Conservation (phyloP, 495 filamentous ascomycete species). For the Podospora anserina region DNA sequence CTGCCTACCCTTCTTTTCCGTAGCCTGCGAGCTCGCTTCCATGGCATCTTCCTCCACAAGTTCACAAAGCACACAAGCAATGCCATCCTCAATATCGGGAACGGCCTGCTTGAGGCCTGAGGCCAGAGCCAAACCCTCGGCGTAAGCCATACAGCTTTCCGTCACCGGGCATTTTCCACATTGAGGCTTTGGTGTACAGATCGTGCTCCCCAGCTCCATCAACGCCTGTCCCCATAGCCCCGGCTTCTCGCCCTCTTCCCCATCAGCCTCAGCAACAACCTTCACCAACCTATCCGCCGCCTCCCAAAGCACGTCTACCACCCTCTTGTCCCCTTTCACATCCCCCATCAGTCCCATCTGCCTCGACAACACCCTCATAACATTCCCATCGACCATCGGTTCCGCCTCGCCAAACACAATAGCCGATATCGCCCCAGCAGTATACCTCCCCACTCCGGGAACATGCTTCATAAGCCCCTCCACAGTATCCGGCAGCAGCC, state of each 20-base stretch:
- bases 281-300: conserved; percentile 41
- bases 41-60: background rate
- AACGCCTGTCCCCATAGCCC: conserved; percentile 48
- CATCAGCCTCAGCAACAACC: conserved; percentile 28
- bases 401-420: conserved; percentile 45
- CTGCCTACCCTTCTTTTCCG: background rate
- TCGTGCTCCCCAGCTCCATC: conserved; percentile 49
- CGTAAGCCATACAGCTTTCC: conserved; percentile 42
- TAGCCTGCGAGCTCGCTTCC: background rate
- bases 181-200: conserved; percentile 47
- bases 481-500: conserved; percentile 18
- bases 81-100: background rate
- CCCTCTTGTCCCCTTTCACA: conserved; percentile 38
- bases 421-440: conserved; percentile 44
- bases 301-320: conserved; percentile 42
- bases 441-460: conserved; percentile 47
- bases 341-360: conserved; percentile 43
- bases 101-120: background rate
- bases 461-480: conserved; percentile 33
- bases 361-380: conserved; percentile 43
- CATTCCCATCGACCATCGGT: conserved; percentile 51
- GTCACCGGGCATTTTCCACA: conserved; percentile 42
- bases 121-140: background rate
- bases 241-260: conserved; percentile 34
- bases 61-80: background rate